Evolutionary conservation across 176 grass and related monocot species (phyloP), one percentile per base, ranked within the genome.

Genomic region (Tillandsia leiboldiana): DNA sequence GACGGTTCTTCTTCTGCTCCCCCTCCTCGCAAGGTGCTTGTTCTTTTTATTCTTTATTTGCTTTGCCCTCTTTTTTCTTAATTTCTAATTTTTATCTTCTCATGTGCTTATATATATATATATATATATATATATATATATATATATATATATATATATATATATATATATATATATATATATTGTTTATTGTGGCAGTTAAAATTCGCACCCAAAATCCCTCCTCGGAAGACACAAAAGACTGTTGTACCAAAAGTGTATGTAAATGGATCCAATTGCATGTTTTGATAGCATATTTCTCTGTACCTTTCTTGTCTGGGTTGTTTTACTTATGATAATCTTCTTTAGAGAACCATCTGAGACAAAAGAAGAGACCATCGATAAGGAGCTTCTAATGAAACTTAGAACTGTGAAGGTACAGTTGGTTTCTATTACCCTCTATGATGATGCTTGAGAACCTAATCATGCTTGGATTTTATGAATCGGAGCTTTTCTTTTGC

Each of bases 171-270:
- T 42, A 42, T 0, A 42, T 42, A 42, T 48, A 15, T 51, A 50
- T 26, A 2, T 75, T 53, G 11, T 22, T 66, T n/a, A 26, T 50
- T 58, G 23, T 51, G 3, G n/a, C 66, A 81, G 65, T 14, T 75
- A 72, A 81, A 81, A 75, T 75, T 81, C 52, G 28, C 24, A 29
- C 72, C 79, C 67, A 75, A 75, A 81, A 59, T 59, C 11, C 79
- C 71, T 42, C 17, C 64, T 22, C 71, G 29, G 10, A 81, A 75
- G 72, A 11, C 48, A 23, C 20, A 18, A 54, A 79, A 53, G 11
- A 51, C 10, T 15, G 3, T 48, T 12, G 47, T 75, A 68, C 27
- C 71, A 14, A 65, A 70, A 64, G 68, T 51, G 72, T 81, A 81
- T 10, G 51, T 10, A 53, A 81, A 68, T 58, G 14, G 13, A 42